Conservation (phyloP, 2,329 filamentous ascomycete species). For the Colletotrichum chlorophyti region DNA sequence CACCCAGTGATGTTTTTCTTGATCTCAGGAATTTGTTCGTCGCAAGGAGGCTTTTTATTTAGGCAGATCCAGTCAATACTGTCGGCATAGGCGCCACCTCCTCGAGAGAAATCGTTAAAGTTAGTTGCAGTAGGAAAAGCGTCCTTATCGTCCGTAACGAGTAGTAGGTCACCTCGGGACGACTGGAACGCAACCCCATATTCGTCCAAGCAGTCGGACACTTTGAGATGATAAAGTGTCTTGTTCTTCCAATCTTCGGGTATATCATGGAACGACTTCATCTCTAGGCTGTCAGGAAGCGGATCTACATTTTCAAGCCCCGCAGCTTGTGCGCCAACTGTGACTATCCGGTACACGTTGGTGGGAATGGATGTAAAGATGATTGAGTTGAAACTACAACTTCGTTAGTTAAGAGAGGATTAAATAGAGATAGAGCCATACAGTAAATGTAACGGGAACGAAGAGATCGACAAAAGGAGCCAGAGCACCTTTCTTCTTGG, state of each 20-base stretch:
- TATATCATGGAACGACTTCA: not conserved
- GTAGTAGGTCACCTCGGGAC: not conserved
- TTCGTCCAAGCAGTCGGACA: not conserved
- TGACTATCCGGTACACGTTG: not conserved
- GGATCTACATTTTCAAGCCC: not conserved
- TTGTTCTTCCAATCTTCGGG: not conserved
- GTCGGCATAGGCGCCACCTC: no score
- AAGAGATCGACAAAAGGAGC: not conserved
- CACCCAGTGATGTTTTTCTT: not conserved
- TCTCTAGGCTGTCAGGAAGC: not conserved
- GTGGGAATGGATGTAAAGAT: not conserved
- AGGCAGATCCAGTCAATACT: not conserved
- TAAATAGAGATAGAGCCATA: not conserved
- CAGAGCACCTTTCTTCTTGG: slow-evolving; percentile 6
- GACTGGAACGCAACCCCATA: not conserved
- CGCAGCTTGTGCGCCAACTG: not conserved
- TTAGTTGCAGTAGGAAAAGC: not conserved
- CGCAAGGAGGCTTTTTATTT: not conserved
- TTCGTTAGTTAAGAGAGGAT: not conserved
- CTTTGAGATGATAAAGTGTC: not conserved
- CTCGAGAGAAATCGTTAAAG: not conserved
- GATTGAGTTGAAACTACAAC: not conserved
- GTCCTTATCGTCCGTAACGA: not conserved
- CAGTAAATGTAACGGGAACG: not conserved
- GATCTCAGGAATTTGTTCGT: not conserved